Evolutionary conservation across 768 basidiomycete genomes (phyloP), one percentile per base, ranked within the genome.

Genomic region (Leccinum incarnatum): DNA sequence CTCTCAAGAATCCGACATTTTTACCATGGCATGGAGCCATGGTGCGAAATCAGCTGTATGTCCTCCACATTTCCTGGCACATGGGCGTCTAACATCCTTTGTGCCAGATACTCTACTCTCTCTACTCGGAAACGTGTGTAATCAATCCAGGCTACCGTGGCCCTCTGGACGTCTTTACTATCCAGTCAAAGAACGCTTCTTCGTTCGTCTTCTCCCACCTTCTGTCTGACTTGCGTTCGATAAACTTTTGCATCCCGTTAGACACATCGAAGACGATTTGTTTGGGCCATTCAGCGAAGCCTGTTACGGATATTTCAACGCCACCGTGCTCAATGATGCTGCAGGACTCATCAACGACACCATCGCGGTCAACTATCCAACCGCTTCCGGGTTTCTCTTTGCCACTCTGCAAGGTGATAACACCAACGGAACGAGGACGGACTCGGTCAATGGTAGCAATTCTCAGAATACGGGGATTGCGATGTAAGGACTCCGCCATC

Each of bases 41-140:
- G 95, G 95, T 5, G 95, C 94, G 1, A 82, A 84, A 36, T 88
- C 89, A 14, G 91, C 90, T 34, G 90, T 91, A 66, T 67, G 84
- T 75, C 27, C 25, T 36, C 49, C 32, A 4, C n/a, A 40, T 49
- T 52, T 19, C 25, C 30, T 45, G 32, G n/a, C 19, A 29, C 8
- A 14, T 36, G 19, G 19, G 48, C 15, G 4, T 62, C 53, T 32
- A 59, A 52, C 51, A 53, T 42, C 48, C 30, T 29, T 27, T 37
- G 56, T 47, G 17, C 14, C 59, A 93, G 91, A 76, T 97, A 14
- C 73, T 96, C 23, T 96, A 94, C 69, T 92, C 94, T 4, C 69
- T 81, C 23, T 79, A 81, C 57, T 89, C 91, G 1, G 72, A 82
- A 53, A 84, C 88, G 0, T 96, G 95, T 67, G 73, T 84, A 32